A percentile compares a stretch with the other conserved stretches of the same genome.
phyloP scores from a whole-genome alignment of 106 monocot genomes.

The Apostasia ramifera region DNA sequence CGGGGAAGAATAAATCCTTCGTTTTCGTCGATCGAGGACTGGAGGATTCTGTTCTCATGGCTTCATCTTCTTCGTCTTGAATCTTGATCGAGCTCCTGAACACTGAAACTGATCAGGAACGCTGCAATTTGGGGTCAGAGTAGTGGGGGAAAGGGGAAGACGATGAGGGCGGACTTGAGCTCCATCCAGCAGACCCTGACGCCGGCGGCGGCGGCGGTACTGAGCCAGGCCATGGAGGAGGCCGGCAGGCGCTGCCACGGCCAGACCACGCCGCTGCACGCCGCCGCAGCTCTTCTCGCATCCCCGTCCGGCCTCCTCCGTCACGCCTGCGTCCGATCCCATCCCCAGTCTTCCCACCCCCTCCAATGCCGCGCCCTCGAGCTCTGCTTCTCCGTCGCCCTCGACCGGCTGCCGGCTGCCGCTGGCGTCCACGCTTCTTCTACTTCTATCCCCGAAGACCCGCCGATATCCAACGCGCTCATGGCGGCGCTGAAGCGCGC shows the following conservation, averaged over 20 bases:
- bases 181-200: slow-evolving; percentile 72
- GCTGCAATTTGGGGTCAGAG: neutral
- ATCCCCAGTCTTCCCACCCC: slow-evolving; percentile 51
- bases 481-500: slow-evolving; percentile 86
- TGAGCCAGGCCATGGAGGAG: slow-evolving; percentile 44
- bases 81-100: no score
- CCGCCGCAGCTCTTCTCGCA: slow-evolving; percentile 53
- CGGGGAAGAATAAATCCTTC: no score
- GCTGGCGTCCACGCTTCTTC: neutral
- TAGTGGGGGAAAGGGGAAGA: neutral
- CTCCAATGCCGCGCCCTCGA: slow-evolving; percentile 90
- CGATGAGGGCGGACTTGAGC: slow-evolving; percentile 43
- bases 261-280: slow-evolving; percentile 75
- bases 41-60: no score
- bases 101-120: no score
- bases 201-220: slow-evolving; percentile 40
- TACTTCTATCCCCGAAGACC: slow-evolving; percentile 6
- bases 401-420: slow-evolving; percentile 62
- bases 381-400: slow-evolving; percentile 87
- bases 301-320: slow-evolving; percentile 49
- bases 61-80: no score
- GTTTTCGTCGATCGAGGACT: no score
- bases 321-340: slow-evolving; percentile 55
- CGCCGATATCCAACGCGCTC: slow-evolving; percentile 74
- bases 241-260: slow-evolving; percentile 52